Evolutionary conservation across 2,329 filamentous ascomycete species (phyloP), one percentile per base, ranked within the genome.

Genomic region (Neurospora sp.): DNA sequence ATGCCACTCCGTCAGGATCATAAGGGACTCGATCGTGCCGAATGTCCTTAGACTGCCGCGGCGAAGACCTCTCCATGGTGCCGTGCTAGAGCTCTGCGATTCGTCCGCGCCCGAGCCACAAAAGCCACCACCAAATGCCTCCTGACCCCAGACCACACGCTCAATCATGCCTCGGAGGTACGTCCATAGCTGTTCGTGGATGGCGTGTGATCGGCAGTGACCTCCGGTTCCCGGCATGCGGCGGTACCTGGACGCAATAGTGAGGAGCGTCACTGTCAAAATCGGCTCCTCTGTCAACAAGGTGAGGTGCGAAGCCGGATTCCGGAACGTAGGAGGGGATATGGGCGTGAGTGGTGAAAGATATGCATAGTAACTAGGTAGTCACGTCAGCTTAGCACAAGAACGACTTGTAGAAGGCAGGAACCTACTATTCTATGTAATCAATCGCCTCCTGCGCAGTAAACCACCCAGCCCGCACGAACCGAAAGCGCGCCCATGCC

Each of bases 1-100:
- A 79, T 98, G 95, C 95, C 96, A 99, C 77, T 99, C 96, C 1
- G 95, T 98, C 66, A 99, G 83, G 36, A 99, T 90, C 84, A 99
- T 89, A 39, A 99, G 82, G 40, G 93, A 96, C 81, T 99, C 96
- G 36, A 99, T 93, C 0, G 95, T 97, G 17, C 96, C 96, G 3
- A 99, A 83, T 0, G 95, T 97, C 68, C 96, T 87, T 68, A 98
- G 82, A 74, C 94, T 96, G 23, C 91, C 91, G 77, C 91, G 91
- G 70, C 89, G 79, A 81, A 93, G 77, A 80, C 89, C 86, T 82
- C 90, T 83, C 88, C 91, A 87, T 67, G 91, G 85, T 72, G 91
- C 88, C 4, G 89, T 91, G 78, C 87, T 91, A 68, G 88, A 91
- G 15, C 87, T 89, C 75, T 89, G 84, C 10, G 82, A 80, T 72